phyloP scores from a whole-genome alignment of 1,284 basidiomycete species.

The Coniferiporia weirii region DNA sequence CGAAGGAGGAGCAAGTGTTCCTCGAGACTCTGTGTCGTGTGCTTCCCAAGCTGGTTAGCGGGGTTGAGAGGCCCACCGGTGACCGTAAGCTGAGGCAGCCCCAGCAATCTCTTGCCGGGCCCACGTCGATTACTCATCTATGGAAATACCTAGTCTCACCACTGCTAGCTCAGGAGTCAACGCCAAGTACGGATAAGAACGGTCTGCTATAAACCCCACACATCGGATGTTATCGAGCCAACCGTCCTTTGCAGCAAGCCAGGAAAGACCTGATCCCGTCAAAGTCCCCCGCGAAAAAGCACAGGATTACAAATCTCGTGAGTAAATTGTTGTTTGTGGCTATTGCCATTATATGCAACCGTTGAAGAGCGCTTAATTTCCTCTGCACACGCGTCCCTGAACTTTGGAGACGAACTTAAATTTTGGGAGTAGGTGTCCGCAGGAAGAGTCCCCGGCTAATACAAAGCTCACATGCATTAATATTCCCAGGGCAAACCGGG shows the following conservation, averaged over 20 bases:
- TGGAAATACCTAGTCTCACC: too few species aligned
- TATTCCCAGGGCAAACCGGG: too few species aligned
- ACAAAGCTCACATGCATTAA: too few species aligned
- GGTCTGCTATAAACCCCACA: not conserved
- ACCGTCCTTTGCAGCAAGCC: not conserved
- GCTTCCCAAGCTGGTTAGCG: not conserved
- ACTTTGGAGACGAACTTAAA: not conserved
- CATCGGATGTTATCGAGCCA: not conserved
- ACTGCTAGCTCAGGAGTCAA: too few species aligned
- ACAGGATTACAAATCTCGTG: not conserved
- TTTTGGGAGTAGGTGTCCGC: not conserved
- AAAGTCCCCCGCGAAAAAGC: not conserved
- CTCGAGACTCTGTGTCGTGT: not conserved
- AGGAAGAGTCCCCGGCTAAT: not conserved
- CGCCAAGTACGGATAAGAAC: too few species aligned
- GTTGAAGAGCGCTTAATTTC: not conserved
- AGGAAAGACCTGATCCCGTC: not conserved
- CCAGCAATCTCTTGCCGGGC: not conserved
- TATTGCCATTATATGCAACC: not conserved
- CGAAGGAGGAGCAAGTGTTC: not conserved
- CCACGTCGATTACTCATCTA: too few species aligned
- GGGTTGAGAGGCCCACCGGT: not conserved
- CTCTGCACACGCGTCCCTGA: not conserved
- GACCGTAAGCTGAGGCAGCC: not conserved
- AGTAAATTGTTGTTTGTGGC: not conserved